phyloP scores from a whole-genome alignment of 2,329 filamentous ascomycete species.

The Penicillium sclerotiorum region DNA sequence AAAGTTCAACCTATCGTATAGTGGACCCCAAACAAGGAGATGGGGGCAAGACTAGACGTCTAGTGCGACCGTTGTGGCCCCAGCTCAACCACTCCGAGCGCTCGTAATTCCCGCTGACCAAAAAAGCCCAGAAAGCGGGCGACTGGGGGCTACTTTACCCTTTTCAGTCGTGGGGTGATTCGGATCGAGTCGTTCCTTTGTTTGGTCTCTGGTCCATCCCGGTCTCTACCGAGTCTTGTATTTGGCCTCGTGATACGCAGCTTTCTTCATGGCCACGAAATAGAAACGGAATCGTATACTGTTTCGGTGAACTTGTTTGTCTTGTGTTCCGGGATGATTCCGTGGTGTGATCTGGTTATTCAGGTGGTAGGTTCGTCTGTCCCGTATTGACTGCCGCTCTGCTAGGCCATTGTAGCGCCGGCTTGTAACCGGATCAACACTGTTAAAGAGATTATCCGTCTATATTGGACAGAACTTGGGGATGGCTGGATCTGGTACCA shows the following conservation, averaged over 20 bases:
- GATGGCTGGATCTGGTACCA: not conserved
- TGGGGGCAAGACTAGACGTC: not conserved
- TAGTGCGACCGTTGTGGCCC: constrained; percentile 4
- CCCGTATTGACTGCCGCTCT: too few relatives aligned
- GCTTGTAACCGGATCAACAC: not conserved
- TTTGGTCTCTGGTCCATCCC: constrained; percentile 6
- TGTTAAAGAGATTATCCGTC: constrained; percentile 2
- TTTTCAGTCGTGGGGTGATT: constrained; percentile 24
- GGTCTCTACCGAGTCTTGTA: constrained; percentile 14
- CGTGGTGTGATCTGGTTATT: not conserved
- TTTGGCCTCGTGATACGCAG: constrained; percentile 15
- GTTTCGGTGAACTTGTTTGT: constrained; percentile 2
- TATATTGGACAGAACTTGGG: not conserved
- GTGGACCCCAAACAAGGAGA: too few relatives aligned
- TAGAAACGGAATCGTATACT: constrained; percentile 3
- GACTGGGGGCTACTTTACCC: constrained; percentile 4
- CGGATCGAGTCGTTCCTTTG: constrained; percentile 22
- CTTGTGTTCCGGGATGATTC: not conserved
- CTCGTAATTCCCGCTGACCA: constrained; percentile 17
- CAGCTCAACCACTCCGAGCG: constrained; percentile 11
- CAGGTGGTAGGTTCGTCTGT: too few relatives aligned
- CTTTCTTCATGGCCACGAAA: constrained; percentile 9
- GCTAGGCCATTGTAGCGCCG: not conserved
- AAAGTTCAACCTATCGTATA: too few relatives aligned
- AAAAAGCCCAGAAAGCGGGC: not conserved